Evolutionary conservation across 2,329 filamentous ascomycete genomes (phyloP), one percentile per base, ranked within the genome.

Genomic region (Paraphaeosphaeria minitans): DNA sequence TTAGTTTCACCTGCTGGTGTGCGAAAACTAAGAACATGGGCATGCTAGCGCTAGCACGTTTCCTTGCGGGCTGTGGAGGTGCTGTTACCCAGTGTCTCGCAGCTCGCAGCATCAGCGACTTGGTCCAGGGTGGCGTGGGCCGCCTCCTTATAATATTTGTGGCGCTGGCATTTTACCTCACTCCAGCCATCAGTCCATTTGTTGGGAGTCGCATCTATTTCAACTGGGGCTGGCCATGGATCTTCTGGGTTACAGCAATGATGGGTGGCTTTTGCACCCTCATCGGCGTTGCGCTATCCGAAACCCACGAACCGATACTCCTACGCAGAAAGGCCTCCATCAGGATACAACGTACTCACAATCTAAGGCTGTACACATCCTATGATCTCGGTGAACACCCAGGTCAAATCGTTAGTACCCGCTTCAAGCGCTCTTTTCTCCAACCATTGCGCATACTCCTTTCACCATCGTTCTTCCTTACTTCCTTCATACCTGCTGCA

Each of bases 311-410:
- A 3, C 77, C 78, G 0, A 60, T 75, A 4, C 70, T 84, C 2
- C 67, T 83, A 13, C 22, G 27, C 13, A 29, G 75, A 78, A 4
- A 64, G 70, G 24, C 56, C 13, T 7, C 22, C 2, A 29, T 33
- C 13, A n/a, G 58, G 13, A 47, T 31, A 22, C 37, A 39, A 71
- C 86, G 92, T 61, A 89, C 84, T 62, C 81, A 85, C 5, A 81
- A 89, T 43, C 94, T 88, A 82, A 93, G 90, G 89, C 59, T 56
- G 0, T 29, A 61, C 78, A 19, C 69, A 71, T 62, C 70, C 74
- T 27, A 27, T 27, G 24, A 6, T 27, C 56, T 65, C 64, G 13
- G 55, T 4, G 16, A n/a, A 14, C n/a, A 43, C n/a, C 12, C 19
- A 31, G 27, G 27, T 13, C 21, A 21, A 16, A 19, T 19, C 3